Evolutionary conservation across 129 eudicot species (phyloP).

Genomic region (Saposhnikovia divaricata): DNA sequence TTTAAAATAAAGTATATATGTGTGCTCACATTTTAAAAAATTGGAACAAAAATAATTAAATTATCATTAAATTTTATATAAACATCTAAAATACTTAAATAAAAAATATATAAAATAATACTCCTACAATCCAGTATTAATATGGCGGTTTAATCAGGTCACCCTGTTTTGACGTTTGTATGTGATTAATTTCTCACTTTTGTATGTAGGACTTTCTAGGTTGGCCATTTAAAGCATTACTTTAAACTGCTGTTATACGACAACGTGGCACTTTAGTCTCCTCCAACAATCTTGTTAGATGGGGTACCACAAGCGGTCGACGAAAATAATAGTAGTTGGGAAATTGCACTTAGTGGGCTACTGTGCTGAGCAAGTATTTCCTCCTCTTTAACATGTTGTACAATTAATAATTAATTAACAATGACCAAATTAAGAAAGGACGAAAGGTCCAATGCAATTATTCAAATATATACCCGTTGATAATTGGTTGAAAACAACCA

Average conservation of each 20-base stretch:
- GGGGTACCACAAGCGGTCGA: neutral
- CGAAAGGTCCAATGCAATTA: too few species aligned
- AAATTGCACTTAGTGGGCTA: neutral
- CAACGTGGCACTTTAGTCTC: slow-evolving; percentile 2
- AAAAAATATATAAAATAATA: too few species aligned
- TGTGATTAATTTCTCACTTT: neutral
- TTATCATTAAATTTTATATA: too few species aligned
- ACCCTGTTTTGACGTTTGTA: neutral
- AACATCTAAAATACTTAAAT: too few species aligned
- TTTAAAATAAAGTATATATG: too few species aligned
- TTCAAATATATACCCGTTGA: too few species aligned
- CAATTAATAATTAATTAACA: too few species aligned
- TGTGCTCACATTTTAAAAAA: too few species aligned
- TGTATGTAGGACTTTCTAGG: neutral
- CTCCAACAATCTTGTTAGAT: neutral
- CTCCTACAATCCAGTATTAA: neutral
- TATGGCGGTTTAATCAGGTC: neutral
- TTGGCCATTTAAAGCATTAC: neutral
- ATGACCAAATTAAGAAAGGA: too few species aligned
- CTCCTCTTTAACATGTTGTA: neutral
- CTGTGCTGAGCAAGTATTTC: neutral
- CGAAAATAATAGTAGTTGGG: neutral
- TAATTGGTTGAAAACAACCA: too few species aligned
- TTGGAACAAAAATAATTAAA: too few species aligned
- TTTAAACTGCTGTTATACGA: neutral